Evolutionary conservation across 805 yeast species (phyloP), one percentile per base, ranked within the genome.

Genomic region (Huiozyma naganishii): DNA sequence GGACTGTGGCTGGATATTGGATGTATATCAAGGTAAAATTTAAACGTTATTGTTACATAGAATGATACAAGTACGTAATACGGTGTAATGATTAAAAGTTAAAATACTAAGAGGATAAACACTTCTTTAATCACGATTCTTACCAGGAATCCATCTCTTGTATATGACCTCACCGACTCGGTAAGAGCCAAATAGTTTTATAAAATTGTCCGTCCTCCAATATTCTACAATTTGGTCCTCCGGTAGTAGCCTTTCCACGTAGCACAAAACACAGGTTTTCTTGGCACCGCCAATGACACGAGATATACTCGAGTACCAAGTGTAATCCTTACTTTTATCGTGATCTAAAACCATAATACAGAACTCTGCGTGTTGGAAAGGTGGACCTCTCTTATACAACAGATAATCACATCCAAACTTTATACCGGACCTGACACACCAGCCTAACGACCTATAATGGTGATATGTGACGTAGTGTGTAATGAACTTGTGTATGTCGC

Each of bases 381-480:
- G 97, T 7, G 97, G 98, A 0, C 99, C 99, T 45, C 90, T 70
- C 43, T 81, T 77, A 61, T 92, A 92, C 5, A 92, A 68, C 7
- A 92, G 65, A 61, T 69, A 82, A 54, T 89, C 94, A n/a, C 84
- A 74, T 2, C 96, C 95, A 61, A 92, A 92, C 61, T 92, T 92
- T 45, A 88, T 75, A 0, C 97, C 98, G 0, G 89, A 76, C 46
- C 94, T 71, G 2, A 82, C 92, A 67, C 97, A 90, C 97, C 97
- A 92, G 0, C 97, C 97, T 27, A 77, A 71, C 0, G 95, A 80
- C 42, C 95, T 72, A 63, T 79, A 89, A 59, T 90, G 88, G 57
- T 87, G 94, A 55, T 89, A 90, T 1, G 76, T 89, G 5, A 77
- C 79, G 53, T 83, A 90, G 39, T 74, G 70, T 1, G 71, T 49